Evolutionary conservation across 225 moss, liverwort and hornwort species (phyloP).

Genomic region (Asterella californica): DNA sequence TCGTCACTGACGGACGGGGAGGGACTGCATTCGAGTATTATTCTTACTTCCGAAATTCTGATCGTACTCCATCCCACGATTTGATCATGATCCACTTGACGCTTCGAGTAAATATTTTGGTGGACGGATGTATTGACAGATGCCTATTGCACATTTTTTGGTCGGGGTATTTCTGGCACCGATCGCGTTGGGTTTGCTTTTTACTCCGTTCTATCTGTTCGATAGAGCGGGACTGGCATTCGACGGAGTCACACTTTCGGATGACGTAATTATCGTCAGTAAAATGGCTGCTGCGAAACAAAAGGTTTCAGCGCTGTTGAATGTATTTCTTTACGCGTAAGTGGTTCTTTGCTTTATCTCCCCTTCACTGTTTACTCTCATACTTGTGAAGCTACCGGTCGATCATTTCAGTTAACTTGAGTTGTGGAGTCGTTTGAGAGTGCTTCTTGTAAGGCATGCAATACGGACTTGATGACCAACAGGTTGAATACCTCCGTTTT

Average conservation of each 20-base stretch:
- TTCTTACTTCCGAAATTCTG: too few species aligned
- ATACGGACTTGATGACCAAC: not conserved
- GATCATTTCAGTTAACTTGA: not conserved
- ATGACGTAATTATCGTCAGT: constrained; percentile 37
- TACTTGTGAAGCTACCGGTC: not conserved
- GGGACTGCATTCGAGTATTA: too few species aligned
- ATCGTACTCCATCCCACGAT: too few species aligned
- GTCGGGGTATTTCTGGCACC: constrained; percentile 91
- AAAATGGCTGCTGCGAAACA: constrained; percentile 60
- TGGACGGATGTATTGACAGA: constrained; percentile 40
- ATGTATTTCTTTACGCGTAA: constrained; percentile 97
- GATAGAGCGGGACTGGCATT: constrained; percentile 76
- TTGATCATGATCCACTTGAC: not conserved
- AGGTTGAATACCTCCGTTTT: not conserved
- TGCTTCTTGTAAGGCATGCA: too few species aligned
- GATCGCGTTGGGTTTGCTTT: constrained; percentile 77
- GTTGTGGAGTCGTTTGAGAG: not conserved
- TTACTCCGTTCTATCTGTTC: constrained; percentile 79
- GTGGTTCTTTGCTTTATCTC: constrained; percentile 7
- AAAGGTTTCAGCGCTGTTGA: constrained; percentile 57
- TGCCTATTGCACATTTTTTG: constrained; percentile 81
- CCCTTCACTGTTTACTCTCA: not conserved
- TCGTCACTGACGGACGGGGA: too few species aligned
- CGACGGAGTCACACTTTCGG: constrained; percentile 54
- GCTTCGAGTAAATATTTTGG: too few species aligned